phyloP scores from a whole-genome alignment of 495 filamentous ascomycete species.

The Penicillium waksmanii region DNA sequence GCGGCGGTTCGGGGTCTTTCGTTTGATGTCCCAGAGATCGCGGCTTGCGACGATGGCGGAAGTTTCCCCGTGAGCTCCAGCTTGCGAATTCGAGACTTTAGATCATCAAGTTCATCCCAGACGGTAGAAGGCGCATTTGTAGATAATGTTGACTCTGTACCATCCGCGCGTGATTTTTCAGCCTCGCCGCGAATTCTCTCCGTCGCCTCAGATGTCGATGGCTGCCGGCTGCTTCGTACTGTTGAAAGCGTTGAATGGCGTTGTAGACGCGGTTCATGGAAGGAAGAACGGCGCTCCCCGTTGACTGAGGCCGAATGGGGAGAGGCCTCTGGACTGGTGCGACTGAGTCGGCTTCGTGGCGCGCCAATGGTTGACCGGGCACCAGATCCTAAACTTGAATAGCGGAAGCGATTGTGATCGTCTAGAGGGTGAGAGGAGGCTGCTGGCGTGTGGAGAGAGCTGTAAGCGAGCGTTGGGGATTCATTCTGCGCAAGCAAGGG shows the following conservation, averaged over 20 bases:
- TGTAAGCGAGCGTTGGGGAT: constrained; percentile 43
- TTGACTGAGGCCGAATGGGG: constrained; percentile 46
- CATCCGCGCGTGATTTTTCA: constrained; percentile 59
- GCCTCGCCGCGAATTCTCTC: constrained; percentile 43
- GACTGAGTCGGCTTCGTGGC: constrained; percentile 43
- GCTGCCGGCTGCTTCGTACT: constrained; percentile 50
- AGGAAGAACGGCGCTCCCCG: constrained; percentile 51
- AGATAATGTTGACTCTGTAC: constrained; percentile 82
- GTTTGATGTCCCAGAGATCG: constrained; percentile 71
- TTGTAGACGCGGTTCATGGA: constrained; percentile 49
- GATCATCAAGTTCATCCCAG: constrained; percentile 96
- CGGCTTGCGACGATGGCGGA: constrained; percentile 76
- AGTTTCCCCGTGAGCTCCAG: constrained; percentile 90
- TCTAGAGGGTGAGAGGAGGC: constrained; percentile 57
- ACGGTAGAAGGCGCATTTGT: constrained; percentile 89
- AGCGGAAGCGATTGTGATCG: constrained; percentile 45
- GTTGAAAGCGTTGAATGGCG: constrained; percentile 60
- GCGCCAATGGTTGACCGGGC: constrained; percentile 50
- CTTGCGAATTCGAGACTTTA: constrained; percentile 90
- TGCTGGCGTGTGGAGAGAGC: constrained; percentile 42
- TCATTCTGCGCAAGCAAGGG: constrained; percentile 48
- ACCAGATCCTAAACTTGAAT: constrained; percentile 40
- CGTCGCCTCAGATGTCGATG: constrained; percentile 50
- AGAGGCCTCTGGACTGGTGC: constrained; percentile 46
- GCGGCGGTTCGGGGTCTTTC: constrained; percentile 89